Conservation (phyloP, 768 basidiomycete genomes). For the Trametes cinnabarina region DNA sequence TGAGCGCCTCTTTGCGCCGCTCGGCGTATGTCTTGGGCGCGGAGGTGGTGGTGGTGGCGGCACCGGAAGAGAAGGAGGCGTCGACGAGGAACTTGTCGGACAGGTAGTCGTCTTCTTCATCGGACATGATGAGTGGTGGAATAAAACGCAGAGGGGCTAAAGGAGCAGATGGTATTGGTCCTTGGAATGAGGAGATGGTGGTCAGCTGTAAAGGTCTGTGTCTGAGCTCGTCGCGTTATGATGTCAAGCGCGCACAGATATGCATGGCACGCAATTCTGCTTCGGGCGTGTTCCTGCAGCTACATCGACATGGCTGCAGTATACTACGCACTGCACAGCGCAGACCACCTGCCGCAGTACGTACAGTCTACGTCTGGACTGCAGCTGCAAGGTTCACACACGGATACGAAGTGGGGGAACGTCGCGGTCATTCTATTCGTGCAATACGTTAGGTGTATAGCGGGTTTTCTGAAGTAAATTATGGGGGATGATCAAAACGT, state of each 20-base stretch:
- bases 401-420: neutral
- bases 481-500: conserved; percentile 11
- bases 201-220: neutral
- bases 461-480: neutral
- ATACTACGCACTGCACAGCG: no score
- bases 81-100: conserved; percentile 78
- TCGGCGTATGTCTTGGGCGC: conserved; percentile 66
- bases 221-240: neutral
- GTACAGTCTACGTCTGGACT: neutral
- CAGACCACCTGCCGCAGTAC: neutral
- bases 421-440: conserved; percentile 17
- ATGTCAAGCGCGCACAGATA: conserved; percentile 10
- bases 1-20: conserved; percentile 63
- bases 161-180: no score
- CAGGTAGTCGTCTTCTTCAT: conserved; percentile 82
- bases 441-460: conserved; percentile 12
- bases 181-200: neutral
- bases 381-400: neutral
- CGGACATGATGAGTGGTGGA: conserved; percentile 48
- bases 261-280: neutral
- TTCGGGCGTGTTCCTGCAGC: neutral
- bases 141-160: no score
- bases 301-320: no score
- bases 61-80: conserved; percentile 29
- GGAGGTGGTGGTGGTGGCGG: conserved; percentile 31